A percentile compares a stretch with the other conserved stretches of the same genome.
Evolutionary conservation across 1,284 basidiomycete genomes (phyloP).

Genomic region (Leccinum pallidistipes): DNA sequence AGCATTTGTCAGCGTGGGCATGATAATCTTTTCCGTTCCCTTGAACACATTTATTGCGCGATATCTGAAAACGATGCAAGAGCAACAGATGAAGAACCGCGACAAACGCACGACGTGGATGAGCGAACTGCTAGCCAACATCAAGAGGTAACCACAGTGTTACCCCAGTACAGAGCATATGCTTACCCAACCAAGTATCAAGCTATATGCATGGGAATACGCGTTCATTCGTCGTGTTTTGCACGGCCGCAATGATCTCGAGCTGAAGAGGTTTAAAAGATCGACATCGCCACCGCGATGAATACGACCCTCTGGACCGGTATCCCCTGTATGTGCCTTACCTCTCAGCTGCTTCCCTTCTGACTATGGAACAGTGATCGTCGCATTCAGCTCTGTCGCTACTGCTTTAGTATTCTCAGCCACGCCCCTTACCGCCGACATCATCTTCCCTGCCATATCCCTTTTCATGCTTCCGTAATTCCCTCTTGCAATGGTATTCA

Average conservation of each 20-base stretch:
- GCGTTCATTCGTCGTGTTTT: slow-evolving; percentile 78
- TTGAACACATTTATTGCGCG: slow-evolving; percentile 79
- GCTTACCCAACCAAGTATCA: slow-evolving; percentile 50
- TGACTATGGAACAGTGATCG: slow-evolving; percentile 54
- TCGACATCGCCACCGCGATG: slow-evolving; percentile 70
- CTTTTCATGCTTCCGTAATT: slow-evolving; percentile 90
- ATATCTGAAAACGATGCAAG: slow-evolving; percentile 78
- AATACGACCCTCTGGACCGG: slow-evolving; percentile 66
- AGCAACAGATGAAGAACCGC: slow-evolving; percentile 90
- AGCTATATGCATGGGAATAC: slow-evolving; percentile 86
- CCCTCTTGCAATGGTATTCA: slow-evolving; percentile 79
- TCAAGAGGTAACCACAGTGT: slow-evolving; percentile 62
- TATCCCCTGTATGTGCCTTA: slow-evolving; percentile 48
- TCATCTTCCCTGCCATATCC: slow-evolving; percentile 94
- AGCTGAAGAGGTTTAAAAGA: slow-evolving; percentile 72
- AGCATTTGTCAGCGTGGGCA: slow-evolving; percentile 87
- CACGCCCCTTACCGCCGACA: slow-evolving; percentile 81
- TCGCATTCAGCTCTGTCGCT: slow-evolving; percentile 88
- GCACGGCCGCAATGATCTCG: slow-evolving; percentile 81
- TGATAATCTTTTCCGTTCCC: slow-evolving; percentile 86
- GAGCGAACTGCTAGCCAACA: slow-evolving; percentile 86
- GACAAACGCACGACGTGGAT: slow-evolving; percentile 74
- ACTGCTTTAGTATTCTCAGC: slow-evolving; percentile 72
- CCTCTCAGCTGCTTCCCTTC: slow-evolving; percentile 26
- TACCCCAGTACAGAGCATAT: not conserved